These are phyloP conservation scores for Saksenaea oblongispora DNA, from an alignment of 371 early-diverging fungal genomes.

Conservation along the genomic window DNA sequence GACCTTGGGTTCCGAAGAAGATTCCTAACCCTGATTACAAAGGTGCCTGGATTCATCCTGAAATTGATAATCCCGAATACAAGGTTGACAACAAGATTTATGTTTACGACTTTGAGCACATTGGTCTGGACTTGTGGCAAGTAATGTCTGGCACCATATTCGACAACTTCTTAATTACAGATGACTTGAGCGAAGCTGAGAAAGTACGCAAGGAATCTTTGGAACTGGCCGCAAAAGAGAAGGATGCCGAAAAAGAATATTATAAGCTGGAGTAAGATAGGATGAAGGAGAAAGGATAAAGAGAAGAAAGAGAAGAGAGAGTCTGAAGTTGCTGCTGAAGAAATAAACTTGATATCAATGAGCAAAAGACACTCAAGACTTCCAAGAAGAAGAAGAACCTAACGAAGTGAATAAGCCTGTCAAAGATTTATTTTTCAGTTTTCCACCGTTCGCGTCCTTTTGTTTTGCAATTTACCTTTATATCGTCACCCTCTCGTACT, in stretches of 20 bases:
- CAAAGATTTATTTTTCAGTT: conserved; percentile 29
- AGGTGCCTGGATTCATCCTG: conserved; percentile 89
- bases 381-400: conserved; percentile 18
- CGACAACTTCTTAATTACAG: conserved; percentile 88
- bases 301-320: conserved; percentile 22
- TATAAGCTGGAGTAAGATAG: conserved; percentile 35
- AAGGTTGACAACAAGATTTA: conserved; percentile 84
- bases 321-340: conserved; percentile 23
- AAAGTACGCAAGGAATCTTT: conserved; percentile 67
- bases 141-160: conserved; percentile 92
- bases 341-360: conserved; percentile 30
- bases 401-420: conserved; percentile 31
- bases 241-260: conserved; percentile 50
- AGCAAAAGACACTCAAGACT: conserved; percentile 18
- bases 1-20: conserved; percentile 76
- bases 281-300: conserved; percentile 16
- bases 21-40: conserved; percentile 95
- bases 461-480: conserved; percentile 5
- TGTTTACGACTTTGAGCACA: conserved; percentile 76
- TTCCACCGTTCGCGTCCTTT: not conserved
- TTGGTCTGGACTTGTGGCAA: conserved; percentile 97
- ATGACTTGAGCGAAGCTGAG: conserved; percentile 69
- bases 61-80: conserved; percentile 91
- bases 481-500: not conserved
- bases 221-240: conserved; percentile 55